A percentile compares a stretch with the other conserved stretches of the same genome.
phyloP scores from a whole-genome alignment of 2,329 filamentous ascomycete genomes.

The Laburnicola sp. region DNA sequence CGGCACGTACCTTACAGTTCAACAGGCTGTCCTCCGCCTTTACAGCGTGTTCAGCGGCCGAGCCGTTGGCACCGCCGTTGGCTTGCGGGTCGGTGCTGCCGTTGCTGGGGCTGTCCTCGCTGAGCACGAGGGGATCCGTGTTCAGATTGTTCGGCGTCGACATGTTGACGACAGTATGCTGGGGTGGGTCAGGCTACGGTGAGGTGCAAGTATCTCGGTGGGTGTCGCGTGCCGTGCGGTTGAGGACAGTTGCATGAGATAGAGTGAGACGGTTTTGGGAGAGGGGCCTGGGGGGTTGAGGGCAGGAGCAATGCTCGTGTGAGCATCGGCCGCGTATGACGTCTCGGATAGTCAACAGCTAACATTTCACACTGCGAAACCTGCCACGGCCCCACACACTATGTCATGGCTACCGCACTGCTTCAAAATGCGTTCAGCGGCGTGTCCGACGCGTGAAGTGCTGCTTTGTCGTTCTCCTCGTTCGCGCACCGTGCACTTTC shows the following conservation, averaged over 20 bases:
- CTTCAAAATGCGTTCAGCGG: no score
- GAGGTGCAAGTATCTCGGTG: no score
- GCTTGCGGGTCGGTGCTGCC: constrained; percentile 9
- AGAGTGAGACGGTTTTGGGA: background rate
- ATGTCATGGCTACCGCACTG: no score
- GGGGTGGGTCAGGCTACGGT: no score
- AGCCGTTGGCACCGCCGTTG: constrained; percentile 21
- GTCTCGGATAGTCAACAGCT: constrained; percentile 10
- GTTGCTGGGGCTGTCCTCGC: background rate
- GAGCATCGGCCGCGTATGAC: constrained; percentile 10
- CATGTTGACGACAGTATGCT: background rate
- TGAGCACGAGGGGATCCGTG: constrained; percentile 6
- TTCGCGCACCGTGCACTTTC: no score
- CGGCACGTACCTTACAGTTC: constrained; percentile 50
- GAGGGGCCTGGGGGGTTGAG: constrained; percentile 1
- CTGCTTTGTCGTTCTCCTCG: no score
- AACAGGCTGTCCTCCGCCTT: constrained; percentile 44
- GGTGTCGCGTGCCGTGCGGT: background rate
- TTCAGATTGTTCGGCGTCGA: constrained; percentile 2
- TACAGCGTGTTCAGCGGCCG: constrained; percentile 26
- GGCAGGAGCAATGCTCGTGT: constrained; percentile 14
- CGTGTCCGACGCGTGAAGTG: no score
- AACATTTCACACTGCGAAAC: no score
- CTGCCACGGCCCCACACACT: no score
- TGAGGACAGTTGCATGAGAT: background rate